These are phyloP conservation scores for Picochlorum costavermella DNA, from an alignment of 139 green algal species.

Conservation along the genomic window DNA sequence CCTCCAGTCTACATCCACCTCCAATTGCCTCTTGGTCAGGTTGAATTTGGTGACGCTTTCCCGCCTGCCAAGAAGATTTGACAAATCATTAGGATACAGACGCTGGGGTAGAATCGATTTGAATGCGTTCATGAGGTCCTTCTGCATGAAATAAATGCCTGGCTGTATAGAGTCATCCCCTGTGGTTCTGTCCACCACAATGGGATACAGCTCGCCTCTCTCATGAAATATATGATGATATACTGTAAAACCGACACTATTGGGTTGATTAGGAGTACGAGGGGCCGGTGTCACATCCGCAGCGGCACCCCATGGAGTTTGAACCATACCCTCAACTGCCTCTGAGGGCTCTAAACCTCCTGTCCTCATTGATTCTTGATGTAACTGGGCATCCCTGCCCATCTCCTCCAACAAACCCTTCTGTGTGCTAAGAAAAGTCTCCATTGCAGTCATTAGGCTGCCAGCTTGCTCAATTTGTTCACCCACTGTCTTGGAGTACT, in stretches of 20 bases:
- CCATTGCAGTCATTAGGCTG: conserved; percentile 1
- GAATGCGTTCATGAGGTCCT: background rate
- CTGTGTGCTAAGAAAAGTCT: conserved; percentile 1
- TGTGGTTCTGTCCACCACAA: conserved; percentile 3
- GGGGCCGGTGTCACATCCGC: background rate
- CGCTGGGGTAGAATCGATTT: background rate
- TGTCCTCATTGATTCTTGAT: conserved; percentile 4
- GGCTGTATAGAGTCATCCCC: background rate
- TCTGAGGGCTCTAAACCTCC: background rate
- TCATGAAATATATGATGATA: conserved; percentile 5
- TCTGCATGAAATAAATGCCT: conserved; percentile 5
- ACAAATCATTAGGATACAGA: background rate
- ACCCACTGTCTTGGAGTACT: conserved; percentile 1
- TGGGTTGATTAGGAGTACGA: conserved; percentile 5
- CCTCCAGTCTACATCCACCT: conserved; percentile 1
- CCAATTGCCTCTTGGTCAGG: background rate
- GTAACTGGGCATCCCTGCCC: background rate
- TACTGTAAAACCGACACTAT: conserved; percentile 1
- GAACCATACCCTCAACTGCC: background rate
- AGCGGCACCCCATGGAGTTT: background rate
- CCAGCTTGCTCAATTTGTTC: conserved; percentile 2
- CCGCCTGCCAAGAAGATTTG: background rate
- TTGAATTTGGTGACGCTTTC: conserved; percentile 2
- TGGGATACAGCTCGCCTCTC: background rate
- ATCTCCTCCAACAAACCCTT: conserved; percentile 1